A percentile compares a stretch with the other conserved stretches of the same genome.
Conservation (phyloP, 345 rosid genomes). For the Sonneratia caseolaris region DNA sequence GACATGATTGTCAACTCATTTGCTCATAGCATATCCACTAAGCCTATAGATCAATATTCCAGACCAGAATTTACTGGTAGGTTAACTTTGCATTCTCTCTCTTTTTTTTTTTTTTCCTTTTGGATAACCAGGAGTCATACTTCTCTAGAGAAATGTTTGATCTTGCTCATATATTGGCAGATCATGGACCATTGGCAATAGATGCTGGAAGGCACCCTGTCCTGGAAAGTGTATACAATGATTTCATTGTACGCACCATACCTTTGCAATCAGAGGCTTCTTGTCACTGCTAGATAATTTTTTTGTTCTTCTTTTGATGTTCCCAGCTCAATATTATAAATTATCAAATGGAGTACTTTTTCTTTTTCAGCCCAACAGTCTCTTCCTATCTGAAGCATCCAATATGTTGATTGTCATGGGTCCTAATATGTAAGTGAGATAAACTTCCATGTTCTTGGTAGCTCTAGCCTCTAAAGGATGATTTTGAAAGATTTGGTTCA, state of each 20-base stretch:
- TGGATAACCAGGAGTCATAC: neutral
- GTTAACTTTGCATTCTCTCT: conserved; percentile 4
- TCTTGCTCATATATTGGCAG: conserved; percentile 27
- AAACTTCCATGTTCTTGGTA: neutral
- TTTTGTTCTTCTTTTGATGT: neutral
- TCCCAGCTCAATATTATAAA: neutral
- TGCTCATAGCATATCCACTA: conserved; percentile 77
- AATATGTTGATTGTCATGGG: conserved; percentile 86
- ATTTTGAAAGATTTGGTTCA: too few relatives aligned
- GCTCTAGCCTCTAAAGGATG: too few relatives aligned
- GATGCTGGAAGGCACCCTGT: conserved; percentile 97
- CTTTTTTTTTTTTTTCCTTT: neutral
- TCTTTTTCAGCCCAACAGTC: conserved; percentile 67
- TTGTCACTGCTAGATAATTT: neutral
- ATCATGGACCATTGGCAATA: conserved; percentile 83
- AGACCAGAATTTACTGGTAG: conserved; percentile 82
- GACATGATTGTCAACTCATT: conserved; percentile 97
- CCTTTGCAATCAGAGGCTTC: neutral
- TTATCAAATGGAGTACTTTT: neutral
- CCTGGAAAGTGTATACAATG: conserved; percentile 79
- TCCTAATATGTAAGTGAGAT: conserved; percentile 78
- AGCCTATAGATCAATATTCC: conserved; percentile 72
- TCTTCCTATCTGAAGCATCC: conserved; percentile 88
- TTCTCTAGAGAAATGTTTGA: conserved; percentile 12
- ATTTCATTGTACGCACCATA: conserved; percentile 49